Percentiles rank a stretch among this genome's conserved stretches.
These are phyloP conservation scores for Daphne laureola DNA, from an alignment of 441 rosid genomes.

Conservation along the genomic window DNA sequence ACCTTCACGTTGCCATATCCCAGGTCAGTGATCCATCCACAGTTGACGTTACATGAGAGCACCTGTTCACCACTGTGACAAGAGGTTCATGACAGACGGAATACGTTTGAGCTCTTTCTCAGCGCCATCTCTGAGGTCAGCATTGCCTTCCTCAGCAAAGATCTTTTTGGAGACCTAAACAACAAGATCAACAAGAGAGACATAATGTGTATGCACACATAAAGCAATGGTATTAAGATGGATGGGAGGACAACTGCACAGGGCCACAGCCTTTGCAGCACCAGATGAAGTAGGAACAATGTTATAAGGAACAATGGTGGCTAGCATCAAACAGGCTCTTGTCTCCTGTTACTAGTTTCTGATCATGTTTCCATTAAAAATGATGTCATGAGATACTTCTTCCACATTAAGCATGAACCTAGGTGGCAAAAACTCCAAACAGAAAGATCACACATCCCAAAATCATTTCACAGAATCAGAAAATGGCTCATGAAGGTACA, in stretches of 20 bases:
- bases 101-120: conserved; percentile 66
- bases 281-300: conserved; percentile 81
- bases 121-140: conserved; percentile 64
- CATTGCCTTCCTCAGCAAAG: conserved; percentile 71
- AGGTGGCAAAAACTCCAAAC: no score
- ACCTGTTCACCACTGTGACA: conserved; percentile 81
- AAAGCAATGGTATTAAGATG: conserved; percentile 67
- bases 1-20: conserved; percentile 93
- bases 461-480: no score
- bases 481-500: no score
- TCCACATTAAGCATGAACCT: no score
- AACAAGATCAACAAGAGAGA: conserved; percentile 76
- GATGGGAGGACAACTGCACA: conserved; percentile 68
- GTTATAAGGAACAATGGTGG: conserved; percentile 74
- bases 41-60: conserved; percentile 72
- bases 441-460: no score
- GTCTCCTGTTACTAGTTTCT: conserved; percentile 20
- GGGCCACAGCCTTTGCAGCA: conserved; percentile 84
- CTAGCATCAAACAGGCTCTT: conserved; percentile 82
- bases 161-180: conserved; percentile 76
- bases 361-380: not conserved
- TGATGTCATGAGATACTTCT: not conserved
- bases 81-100: conserved; percentile 84
- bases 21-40: conserved; percentile 73
- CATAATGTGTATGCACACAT: conserved; percentile 78